phyloP scores from a whole-genome alignment of 306 rosid genomes.

The Castanospermum australe region DNA sequence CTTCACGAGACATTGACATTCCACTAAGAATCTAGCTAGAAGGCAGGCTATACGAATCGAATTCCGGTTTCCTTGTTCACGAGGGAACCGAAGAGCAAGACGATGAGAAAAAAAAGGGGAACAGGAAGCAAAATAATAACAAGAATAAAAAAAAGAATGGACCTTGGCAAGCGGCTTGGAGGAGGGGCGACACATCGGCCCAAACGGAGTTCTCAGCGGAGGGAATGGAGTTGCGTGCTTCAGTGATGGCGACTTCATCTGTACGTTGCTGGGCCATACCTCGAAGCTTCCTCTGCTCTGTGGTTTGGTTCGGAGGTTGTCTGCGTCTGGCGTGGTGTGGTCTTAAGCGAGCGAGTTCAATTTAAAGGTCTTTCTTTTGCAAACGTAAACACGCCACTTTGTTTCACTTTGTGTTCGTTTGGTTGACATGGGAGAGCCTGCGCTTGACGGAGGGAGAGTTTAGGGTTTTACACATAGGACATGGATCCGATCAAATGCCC shows the following conservation, averaged over 20 bases:
- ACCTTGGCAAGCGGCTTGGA: slow-evolving; percentile 83
- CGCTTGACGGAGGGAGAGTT: slow-evolving; percentile 1
- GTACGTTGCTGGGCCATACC: slow-evolving; percentile 31
- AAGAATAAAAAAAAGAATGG: neutral
- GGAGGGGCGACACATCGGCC: slow-evolving; percentile 87
- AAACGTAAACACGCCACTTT: neutral
- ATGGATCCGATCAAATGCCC: neutral
- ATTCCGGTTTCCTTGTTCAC: neutral
- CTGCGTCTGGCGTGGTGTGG: neutral
- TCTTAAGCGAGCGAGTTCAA: neutral
- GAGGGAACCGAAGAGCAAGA: neutral
- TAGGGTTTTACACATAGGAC: neutral
- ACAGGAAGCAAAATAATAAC: neutral
- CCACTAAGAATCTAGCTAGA: neutral
- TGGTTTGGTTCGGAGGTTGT: neutral
- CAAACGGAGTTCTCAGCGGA: slow-evolving; percentile 76
- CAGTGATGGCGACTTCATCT: slow-evolving; percentile 28
- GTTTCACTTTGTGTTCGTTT: neutral
- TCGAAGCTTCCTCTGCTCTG: neutral
- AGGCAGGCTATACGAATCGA: neutral
- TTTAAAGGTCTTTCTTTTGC: neutral
- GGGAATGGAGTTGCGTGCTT: slow-evolving; percentile 55
- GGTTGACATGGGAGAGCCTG: neutral
- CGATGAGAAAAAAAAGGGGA: neutral
- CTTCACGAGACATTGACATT: neutral